Conservation (phyloP, 352 stramenopile species). For the Globisporangium mamillatum region DNA sequence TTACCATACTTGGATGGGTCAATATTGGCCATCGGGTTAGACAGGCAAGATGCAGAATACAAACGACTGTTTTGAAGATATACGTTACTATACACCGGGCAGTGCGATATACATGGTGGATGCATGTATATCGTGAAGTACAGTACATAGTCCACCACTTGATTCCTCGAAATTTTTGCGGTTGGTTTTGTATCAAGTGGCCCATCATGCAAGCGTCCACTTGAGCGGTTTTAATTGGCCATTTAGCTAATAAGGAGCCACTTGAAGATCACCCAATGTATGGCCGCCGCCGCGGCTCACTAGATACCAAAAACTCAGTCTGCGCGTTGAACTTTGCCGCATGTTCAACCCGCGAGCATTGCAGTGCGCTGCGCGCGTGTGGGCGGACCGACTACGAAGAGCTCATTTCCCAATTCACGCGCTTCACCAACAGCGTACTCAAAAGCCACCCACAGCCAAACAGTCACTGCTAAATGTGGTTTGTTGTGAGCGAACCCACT, state of each 20-base stretch:
- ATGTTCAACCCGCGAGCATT: conserved; percentile 5
- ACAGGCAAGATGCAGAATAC: not conserved
- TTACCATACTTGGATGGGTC: not conserved
- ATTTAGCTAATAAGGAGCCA: conserved; percentile 4
- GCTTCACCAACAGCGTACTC: not conserved
- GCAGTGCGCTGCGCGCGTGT: not conserved
- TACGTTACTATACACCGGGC: not conserved
- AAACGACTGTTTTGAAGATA: not conserved
- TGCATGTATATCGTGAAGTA: not conserved
- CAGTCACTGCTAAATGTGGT: conserved; percentile 4
- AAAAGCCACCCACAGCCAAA: not conserved
- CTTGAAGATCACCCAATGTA: conserved; percentile 9
- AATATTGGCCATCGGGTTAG: not conserved
- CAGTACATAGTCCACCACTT: conserved; percentile 13
- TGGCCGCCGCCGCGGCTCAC: conserved; percentile 19
- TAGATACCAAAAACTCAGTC: conserved; percentile 14
- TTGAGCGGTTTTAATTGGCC: not conserved
- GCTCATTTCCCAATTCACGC: conserved; percentile 6
- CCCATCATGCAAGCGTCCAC: conserved; percentile 1
- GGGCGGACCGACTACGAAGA: not conserved
- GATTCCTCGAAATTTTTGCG: conserved; percentile 20
- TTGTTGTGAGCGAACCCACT: conserved; percentile 3
- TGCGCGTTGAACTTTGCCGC: conserved; percentile 7
- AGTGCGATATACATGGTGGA: not conserved
- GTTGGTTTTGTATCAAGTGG: conserved; percentile 7